phyloP scores from a whole-genome alignment of 495 filamentous ascomycete species.

The Neurospora sp. region DNA sequence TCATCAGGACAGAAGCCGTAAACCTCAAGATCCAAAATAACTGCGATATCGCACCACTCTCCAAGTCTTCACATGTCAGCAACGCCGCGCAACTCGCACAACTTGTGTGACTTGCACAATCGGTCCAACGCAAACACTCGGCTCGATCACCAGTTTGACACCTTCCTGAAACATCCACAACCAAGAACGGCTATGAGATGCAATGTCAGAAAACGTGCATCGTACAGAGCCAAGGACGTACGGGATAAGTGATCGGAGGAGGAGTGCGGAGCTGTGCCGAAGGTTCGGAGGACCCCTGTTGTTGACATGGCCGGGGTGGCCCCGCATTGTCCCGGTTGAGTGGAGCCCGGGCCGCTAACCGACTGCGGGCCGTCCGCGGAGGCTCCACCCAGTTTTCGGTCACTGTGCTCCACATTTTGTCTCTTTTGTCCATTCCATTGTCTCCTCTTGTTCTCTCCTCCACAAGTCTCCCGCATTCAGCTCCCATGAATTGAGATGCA shows the following conservation, averaged over 20 bases:
- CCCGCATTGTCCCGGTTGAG: too few relatives aligned
- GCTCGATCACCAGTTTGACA: not conserved
- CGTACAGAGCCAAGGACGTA: not conserved
- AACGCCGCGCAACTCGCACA: not conserved
- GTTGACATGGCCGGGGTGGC: too few relatives aligned
- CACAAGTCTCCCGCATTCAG: not conserved
- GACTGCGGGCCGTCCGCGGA: not conserved
- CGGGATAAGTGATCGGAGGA: not conserved
- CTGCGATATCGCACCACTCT: not conserved
- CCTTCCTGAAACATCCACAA: not conserved
- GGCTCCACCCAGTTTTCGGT: not conserved
- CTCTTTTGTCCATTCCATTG: too few relatives aligned
- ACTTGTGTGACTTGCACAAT: not conserved
- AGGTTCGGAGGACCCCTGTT: too few relatives aligned
- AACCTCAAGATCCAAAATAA: too few relatives aligned
- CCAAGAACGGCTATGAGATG: not conserved
- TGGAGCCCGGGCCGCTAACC: not conserved
- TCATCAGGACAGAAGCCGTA: not conserved
- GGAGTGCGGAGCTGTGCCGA: not conserved
- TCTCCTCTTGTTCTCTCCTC: not conserved
- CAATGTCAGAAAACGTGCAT: not conserved
- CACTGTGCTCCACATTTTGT: not conserved
- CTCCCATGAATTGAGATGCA: not conserved
- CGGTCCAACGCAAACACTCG: too few relatives aligned
- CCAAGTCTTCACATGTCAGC: not conserved